Evolutionary conservation across 176 grass and related monocot species (phyloP), one percentile per base, ranked within the genome.

Genomic region (Cymbopogon citratus): DNA sequence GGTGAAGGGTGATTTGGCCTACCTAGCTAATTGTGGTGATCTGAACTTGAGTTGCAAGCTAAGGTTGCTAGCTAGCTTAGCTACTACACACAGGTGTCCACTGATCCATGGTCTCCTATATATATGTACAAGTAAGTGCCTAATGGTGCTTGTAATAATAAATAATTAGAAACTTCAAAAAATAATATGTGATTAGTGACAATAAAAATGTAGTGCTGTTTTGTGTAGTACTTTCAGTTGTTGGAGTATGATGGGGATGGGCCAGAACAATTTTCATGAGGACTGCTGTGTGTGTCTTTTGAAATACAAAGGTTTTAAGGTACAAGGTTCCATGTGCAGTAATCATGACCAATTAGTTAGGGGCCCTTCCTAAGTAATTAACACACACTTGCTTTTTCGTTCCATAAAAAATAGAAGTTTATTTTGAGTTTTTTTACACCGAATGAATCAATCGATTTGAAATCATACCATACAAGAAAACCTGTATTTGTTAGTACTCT

Each of bases 271-370:
- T 62, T 62, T 60, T 73, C 5, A 78, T 78, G 35, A 60, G 16
- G 39, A 7, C 11, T 63, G 31, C n/a, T 9, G n/a, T 15, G 66
- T 27, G 24, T 9, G 19, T 54, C 56, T 86, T 86, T 83, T 48
- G 88, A 73, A 82, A 90, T 62, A 73, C 48, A 68, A 81, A 74
- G 79, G 73, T 28, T 74, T 69, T 41, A 74, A 60, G 79, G 88
- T 86, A 83, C 83, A 79, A 51, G 59, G 46, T 71, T 90, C 67
- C 88, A 90, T 86, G 88, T 90, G 88, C 67, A 61, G 43, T 85
- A 64, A 89, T 85, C 83, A 89, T 89, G 49, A 62, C 64, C n/a
- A 80, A 54, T 69, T 80, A 80, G 29, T 69, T 26, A 35, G 72
- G 52, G 82, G 49, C 25, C 63, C 71, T 66, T 71, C 48, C 40